Evolutionary conservation across 495 filamentous ascomycete genomes (phyloP).

Genomic region (Platismatia glauca): DNA sequence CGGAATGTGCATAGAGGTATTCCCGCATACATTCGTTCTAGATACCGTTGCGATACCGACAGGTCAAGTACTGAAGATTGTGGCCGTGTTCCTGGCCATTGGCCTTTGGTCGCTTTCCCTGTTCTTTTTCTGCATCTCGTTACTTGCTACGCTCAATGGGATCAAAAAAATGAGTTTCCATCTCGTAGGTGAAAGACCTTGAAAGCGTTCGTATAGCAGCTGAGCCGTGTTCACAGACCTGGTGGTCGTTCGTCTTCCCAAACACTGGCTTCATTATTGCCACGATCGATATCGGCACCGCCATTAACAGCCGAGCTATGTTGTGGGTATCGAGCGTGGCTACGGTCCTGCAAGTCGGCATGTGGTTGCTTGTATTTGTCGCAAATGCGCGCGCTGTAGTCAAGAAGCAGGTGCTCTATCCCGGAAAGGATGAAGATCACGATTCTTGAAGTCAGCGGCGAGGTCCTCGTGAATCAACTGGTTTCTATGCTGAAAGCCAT

Average conservation of each 20-base stretch:
- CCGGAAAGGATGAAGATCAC: slow-evolving; percentile 54
- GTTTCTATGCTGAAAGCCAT: no score
- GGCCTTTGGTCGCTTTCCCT: slow-evolving; percentile 63
- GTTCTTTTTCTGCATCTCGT: slow-evolving; percentile 61
- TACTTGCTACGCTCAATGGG: slow-evolving; percentile 43
- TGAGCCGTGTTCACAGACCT: slow-evolving; percentile 20
- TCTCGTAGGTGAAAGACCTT: slow-evolving; percentile 18
- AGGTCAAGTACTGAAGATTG: slow-evolving; percentile 37
- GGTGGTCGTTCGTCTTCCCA: slow-evolving; percentile 46
- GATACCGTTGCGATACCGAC: slow-evolving; percentile 24
- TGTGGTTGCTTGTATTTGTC: slow-evolving; percentile 50
- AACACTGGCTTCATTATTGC: slow-evolving; percentile 41
- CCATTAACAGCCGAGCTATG: slow-evolving; percentile 34
- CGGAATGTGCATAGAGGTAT: no score
- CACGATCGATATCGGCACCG: slow-evolving; percentile 38
- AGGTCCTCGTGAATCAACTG: not conserved
- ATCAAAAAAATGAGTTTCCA: slow-evolving; percentile 43
- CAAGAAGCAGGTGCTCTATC: slow-evolving; percentile 48
- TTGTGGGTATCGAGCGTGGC: slow-evolving; percentile 33
- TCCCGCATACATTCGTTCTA: slow-evolving; percentile 25
- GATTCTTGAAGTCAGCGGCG: not conserved
- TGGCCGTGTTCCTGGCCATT: slow-evolving; percentile 44
- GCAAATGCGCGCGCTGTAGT: slow-evolving; percentile 46
- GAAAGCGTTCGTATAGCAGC: not conserved
- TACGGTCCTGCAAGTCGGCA: slow-evolving; percentile 44